These are phyloP conservation scores for Typha latifolia DNA, from an alignment of 176 grass and related monocot species.

Conservation along the genomic window DNA sequence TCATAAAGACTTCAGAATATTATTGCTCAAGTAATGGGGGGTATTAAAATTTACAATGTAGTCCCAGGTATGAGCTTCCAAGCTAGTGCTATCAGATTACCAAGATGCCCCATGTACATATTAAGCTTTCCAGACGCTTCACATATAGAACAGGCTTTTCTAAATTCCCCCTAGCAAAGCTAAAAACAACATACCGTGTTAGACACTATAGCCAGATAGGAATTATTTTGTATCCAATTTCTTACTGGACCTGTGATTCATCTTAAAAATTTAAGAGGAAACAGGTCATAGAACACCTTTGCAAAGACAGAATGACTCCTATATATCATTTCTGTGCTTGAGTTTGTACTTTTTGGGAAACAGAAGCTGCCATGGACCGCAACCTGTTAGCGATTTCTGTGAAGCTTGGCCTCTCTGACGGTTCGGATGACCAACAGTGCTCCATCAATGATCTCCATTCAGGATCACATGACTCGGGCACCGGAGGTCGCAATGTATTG, in stretches of 20 bases:
- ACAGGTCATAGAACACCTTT: background rate
- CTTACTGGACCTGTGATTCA: background rate
- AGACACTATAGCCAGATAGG: background rate
- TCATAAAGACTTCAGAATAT: too few species aligned
- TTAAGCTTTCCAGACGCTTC: background rate
- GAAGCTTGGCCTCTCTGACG: constrained; percentile 61
- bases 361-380: constrained; percentile 50
- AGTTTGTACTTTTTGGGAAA: constrained; percentile 29
- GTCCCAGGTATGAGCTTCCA: too few species aligned
- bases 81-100: too few species aligned
- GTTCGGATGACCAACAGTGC: constrained; percentile 80
- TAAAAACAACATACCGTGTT: background rate
- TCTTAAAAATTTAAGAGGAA: background rate
- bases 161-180: background rate
- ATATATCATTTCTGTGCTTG: constrained; percentile 19
- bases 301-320: background rate
- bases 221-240: background rate
- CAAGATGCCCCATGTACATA: too few species aligned
- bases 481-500: constrained; percentile 69
- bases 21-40: too few species aligned
- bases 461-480: constrained; percentile 58
- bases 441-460: constrained; percentile 86
- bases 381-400: constrained; percentile 57
- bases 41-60: too few species aligned
- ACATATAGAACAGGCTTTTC: background rate